Conservation (phyloP, 1,284 basidiomycete species). For the Moniliophthora roreri region DNA sequence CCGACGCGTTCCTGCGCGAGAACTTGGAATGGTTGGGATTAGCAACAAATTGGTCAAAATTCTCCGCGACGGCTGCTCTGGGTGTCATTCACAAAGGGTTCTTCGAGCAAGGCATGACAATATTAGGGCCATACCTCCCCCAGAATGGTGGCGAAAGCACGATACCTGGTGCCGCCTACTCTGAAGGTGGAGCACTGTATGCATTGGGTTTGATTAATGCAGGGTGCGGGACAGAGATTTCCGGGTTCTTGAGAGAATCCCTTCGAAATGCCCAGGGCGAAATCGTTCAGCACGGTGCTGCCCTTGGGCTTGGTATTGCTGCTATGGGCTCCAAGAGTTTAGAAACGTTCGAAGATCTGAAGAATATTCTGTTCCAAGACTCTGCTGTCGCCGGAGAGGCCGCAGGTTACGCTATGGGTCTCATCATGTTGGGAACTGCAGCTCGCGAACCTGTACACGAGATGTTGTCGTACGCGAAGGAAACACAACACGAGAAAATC, state of each 20-base stretch:
- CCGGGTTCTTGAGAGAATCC: conserved; percentile 75
- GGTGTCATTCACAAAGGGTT: conserved; percentile 97
- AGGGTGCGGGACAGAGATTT: conserved; percentile 77
- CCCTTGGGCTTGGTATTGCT: conserved; percentile 89
- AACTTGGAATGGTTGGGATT: conserved; percentile 94
- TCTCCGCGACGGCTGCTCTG: conserved; percentile 91
- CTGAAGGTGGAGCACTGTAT: conserved; percentile 91
- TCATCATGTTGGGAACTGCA: conserved; percentile 93
- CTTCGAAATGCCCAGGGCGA: conserved; percentile 74
- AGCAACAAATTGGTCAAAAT: conserved; percentile 97
- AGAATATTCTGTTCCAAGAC: conserved; percentile 86
- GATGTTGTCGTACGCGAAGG: conserved; percentile 92
- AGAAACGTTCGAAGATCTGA: conserved; percentile 90
- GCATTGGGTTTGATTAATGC: conserved; percentile 95
- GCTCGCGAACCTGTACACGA: conserved; percentile 79
- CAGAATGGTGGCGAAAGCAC: conserved; percentile 69
- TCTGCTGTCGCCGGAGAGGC: conserved; percentile 94
- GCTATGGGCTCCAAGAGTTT: conserved; percentile 89
- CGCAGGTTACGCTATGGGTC: conserved; percentile 93
- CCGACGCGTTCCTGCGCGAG: conserved; percentile 88
- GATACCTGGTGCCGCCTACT: conserved; percentile 77
- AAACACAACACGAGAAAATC: conserved; percentile 98
- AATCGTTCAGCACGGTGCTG: conserved; percentile 94
- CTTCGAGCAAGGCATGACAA: conserved; percentile 87
- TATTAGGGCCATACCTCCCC: conserved; percentile 93